Evolutionary conservation across 768 basidiomycete genomes (phyloP).

Genomic region (Tulasnella sp.): DNA sequence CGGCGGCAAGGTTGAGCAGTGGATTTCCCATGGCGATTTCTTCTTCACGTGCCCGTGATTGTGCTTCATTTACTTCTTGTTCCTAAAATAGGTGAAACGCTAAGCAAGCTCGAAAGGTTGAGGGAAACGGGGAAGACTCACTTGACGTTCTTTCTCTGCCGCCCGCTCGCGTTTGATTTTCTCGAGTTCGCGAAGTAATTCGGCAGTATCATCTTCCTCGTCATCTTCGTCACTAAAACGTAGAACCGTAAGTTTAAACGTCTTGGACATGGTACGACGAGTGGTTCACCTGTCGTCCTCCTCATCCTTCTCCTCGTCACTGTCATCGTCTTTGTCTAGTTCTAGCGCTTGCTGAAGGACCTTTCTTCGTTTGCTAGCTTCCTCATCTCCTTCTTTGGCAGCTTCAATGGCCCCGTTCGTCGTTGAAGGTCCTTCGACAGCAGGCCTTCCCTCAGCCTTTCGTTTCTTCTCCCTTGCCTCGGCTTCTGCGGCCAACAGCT

Average conservation of each 20-base stretch:
- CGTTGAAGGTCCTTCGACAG: slow-evolving; percentile 35
- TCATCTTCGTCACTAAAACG: slow-evolving; percentile 39
- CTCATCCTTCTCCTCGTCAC: slow-evolving; percentile 35
- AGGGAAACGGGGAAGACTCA: slow-evolving; percentile 18
- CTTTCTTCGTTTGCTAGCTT: slow-evolving; percentile 70
- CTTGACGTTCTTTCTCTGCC: slow-evolving; percentile 67
- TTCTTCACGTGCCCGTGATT: slow-evolving; percentile 44
- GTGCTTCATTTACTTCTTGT: slow-evolving; percentile 53
- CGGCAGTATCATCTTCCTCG: slow-evolving; percentile 86
- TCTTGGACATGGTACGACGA: slow-evolving; percentile 1
- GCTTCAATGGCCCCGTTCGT: slow-evolving; percentile 31
- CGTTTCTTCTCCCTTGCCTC: slow-evolving; percentile 82
- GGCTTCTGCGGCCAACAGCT: slow-evolving; percentile 75
- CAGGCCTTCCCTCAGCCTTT: slow-evolving; percentile 64
- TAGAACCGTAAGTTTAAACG: slow-evolving; percentile 37
- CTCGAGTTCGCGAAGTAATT: slow-evolving; percentile 90
- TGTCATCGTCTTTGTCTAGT: slow-evolving; percentile 77
- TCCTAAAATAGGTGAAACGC: slow-evolving; percentile 35
- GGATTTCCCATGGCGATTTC: slow-evolving; percentile 84
- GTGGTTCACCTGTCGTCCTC: slow-evolving; percentile 22
- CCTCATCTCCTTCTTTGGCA: slow-evolving; percentile 43
- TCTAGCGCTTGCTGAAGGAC: slow-evolving; percentile 75
- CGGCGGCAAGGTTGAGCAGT: slow-evolving; percentile 79
- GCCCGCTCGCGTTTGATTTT: slow-evolving; percentile 96
- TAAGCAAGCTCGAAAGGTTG: not conserved